Evolutionary conservation across 1,284 basidiomycete species (phyloP), one percentile per base, ranked within the genome.

Genomic region (Trichosporon ovoides): DNA sequence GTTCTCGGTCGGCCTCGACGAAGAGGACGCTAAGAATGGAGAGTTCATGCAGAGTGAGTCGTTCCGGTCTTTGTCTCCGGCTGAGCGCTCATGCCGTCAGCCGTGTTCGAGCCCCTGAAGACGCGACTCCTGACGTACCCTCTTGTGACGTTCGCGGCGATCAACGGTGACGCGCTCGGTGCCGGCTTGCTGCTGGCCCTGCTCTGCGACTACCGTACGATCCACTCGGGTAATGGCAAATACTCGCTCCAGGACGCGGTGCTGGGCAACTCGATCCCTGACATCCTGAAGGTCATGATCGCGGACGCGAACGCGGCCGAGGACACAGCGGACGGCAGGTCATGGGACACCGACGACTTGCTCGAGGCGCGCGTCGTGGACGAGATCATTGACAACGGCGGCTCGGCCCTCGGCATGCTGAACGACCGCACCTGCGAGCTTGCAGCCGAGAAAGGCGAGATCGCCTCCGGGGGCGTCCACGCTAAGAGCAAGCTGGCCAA

Each of bases 81-180:
- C 18, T 9, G 31, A 10, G 19, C 28, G 19, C 1, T 11, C 13
- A 43, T 59, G 34, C 54, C 31, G 10, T 7, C 65, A 73, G 79
- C 76, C 33, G 55, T 75, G 38, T 77, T 69, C 55, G 71, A 72
- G 52, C 73, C 74, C 4, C 65, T 75, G 40, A 63, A 68, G 38
- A 66, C 65, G 52, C 60, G 70, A 33, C 61, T 78, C 9, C 64
- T 80, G 52, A 76, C 77, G 3, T 79, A 79, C 66, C 78, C 78
- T 7, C 68, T 81, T 54, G 67, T 79, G 33, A 89, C 86, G 7
- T 83, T 96, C 61, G 89, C 90, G 31, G 89, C 90, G 3, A 85
- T 96, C 68, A 94, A 93, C 69, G 93, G 93, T 0, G 93, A 96
- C 71, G 87, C 86, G 57, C 96, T 91, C 72, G 93, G 92, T 2